Evolutionary conservation across 1,284 basidiomycete genomes (phyloP), one percentile per base, ranked within the genome.

Genomic region (Papiliotrema terrestris): DNA sequence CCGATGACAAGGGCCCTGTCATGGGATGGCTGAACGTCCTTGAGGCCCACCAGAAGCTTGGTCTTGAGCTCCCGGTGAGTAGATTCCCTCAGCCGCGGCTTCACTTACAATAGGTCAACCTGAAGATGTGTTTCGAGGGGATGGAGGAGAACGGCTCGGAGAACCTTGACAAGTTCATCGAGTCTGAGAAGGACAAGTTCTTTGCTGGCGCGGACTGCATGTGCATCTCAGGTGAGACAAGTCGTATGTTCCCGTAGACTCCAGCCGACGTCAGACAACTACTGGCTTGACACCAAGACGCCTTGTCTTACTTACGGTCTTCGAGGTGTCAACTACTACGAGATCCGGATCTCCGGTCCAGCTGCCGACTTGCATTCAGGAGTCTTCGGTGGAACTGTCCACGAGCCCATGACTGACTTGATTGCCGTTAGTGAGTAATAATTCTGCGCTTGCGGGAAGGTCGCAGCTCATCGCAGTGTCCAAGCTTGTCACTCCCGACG

Each of bases 81-180:
- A 39, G 17, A 38, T 14, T 45, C 9, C 14, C 5, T 49, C 17
- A 22, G 14, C 39, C 11, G 3, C 19, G 43, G 45, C 3, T n/a
- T 48, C 13, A 1, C 41, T n/a, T 11, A 19, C 20, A n/a, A n/a
- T 41, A 72, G 69, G 70, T 98, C 52, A 98, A 98, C 78, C 78
- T 98, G 64, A 85, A 87, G 68, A 88, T 93, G 81, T 92, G 90
- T 80, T 94, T 98, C 69, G 95, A 98, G 76, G 93, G 95, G 8
- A 98, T 98, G 96, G 95, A 98, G 77, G 95, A 98, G 80, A 89
- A 83, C 65, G 95, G 95, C 8, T 91, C 88, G 44, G 91, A 93
- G 67, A 93, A 93, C 6, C 82, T 98, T 13, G 94, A 98, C 71
- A 90, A 90, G 51, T 84, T 97, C 49, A 93, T 98, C 64, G 79